phyloP scores from a whole-genome alignment of 2,329 filamentous ascomycete species.

The Fusarium longipes region DNA sequence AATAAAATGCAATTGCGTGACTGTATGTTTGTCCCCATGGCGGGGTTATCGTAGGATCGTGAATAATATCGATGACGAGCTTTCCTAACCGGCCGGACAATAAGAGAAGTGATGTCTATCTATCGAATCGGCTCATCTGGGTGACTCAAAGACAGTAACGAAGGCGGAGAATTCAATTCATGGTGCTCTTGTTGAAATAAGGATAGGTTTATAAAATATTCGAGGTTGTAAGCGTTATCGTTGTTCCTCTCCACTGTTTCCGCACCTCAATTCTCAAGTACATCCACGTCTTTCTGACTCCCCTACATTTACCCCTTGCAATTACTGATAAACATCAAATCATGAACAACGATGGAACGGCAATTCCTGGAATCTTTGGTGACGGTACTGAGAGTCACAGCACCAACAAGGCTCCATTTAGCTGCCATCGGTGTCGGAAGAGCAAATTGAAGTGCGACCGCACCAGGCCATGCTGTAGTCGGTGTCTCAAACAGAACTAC shows the following conservation, averaged over 20 bases:
- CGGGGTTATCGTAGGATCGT: background rate
- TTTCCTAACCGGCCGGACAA: too few relatives aligned
- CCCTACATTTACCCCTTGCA: background rate
- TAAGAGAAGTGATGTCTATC: too few relatives aligned
- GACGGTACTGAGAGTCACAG: background rate
- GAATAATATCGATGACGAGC: slow-evolving; percentile 15
- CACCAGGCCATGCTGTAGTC: slow-evolving; percentile 5
- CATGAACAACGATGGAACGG: background rate
- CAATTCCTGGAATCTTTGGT: background rate
- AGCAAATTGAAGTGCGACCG: slow-evolving; percentile 25
- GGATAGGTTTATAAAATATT: background rate
- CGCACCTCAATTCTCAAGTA: background rate
- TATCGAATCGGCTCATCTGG: too few relatives aligned
- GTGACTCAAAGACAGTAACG: too few relatives aligned
- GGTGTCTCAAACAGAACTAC: slow-evolving; percentile 16
- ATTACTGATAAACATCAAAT: background rate
- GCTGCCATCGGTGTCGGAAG: slow-evolving; percentile 16
- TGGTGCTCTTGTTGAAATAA: background rate
- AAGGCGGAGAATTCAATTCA: too few relatives aligned
- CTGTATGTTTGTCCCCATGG: background rate
- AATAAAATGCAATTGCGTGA: background rate
- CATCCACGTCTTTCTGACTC: too few relatives aligned
- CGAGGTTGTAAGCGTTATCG: background rate
- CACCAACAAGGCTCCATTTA: background rate
- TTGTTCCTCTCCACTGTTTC: slow-evolving; percentile 1